A percentile compares a stretch with the other conserved stretches of the same genome.
These are phyloP conservation scores for Eucalyptus grandis DNA, from an alignment of 345 rosid species.

Conservation along the genomic window DNA sequence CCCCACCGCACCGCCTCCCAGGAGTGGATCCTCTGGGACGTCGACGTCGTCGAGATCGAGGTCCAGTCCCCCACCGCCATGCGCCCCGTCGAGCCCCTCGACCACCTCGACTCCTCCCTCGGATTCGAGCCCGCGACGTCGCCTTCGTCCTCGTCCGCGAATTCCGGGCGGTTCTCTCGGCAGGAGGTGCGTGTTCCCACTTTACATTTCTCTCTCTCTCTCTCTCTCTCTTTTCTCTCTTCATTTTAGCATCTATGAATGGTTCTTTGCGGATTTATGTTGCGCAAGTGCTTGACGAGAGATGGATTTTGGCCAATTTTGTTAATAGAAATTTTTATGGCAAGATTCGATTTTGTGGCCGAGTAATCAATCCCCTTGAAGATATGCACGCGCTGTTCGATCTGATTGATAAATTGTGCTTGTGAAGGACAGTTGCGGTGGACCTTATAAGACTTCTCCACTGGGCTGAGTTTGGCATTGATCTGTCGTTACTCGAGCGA, in stretches of 20 bases:
- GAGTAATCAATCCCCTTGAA: background rate
- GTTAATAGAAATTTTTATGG: background rate
- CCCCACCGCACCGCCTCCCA: slow-evolving; percentile 65
- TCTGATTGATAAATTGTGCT: background rate
- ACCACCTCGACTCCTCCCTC: background rate
- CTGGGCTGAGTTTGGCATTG: background rate
- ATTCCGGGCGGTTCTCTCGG: slow-evolving; percentile 40
- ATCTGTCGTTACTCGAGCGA: background rate
- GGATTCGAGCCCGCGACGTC: slow-evolving; percentile 16
- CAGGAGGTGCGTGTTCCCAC: slow-evolving; percentile 39
- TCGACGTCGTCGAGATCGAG: slow-evolving; percentile 54
- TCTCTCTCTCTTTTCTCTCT: background rate
- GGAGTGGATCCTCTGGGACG: slow-evolving; percentile 71
- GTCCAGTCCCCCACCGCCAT: slow-evolving; percentile 12
- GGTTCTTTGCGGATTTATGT: background rate
- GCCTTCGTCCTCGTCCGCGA: slow-evolving; percentile 27
- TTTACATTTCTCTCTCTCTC: background rate
- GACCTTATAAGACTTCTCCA: background rate
- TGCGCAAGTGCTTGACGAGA: background rate
- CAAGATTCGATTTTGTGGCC: background rate
- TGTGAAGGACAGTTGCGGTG: background rate
- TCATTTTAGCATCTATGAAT: background rate
- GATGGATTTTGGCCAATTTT: background rate
- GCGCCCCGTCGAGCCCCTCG: background rate
- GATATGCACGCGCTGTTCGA: background rate